Base-by-base conservation (phyloP, 768 basidiomycete species). In the Kwoniella europaea region DNA sequence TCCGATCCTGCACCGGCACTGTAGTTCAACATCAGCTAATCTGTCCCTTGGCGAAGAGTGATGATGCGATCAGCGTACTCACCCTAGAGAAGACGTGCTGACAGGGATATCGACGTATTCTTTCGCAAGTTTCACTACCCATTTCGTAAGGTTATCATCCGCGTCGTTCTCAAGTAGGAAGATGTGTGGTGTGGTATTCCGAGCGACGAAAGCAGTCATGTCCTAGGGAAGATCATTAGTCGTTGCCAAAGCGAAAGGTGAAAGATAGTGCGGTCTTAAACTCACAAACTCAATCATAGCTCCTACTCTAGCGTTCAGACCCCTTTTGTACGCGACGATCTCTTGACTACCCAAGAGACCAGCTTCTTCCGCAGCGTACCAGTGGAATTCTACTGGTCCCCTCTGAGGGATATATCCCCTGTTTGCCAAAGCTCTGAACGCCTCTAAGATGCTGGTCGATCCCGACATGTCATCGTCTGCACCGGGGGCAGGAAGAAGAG, bases 241-340 rank as follows among this genome's bases (percentile, higher is more conserved):
- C 35, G 27, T 41, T 5, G 20, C 20, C 18, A 35, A 20, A 18
- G 18, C 13, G 22, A 35, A 58, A 15, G 15, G 3, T 58, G 20
- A 12, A 4, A 59, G 29, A 9, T 24, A 4, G 15, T 60, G 24
- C 12, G 10, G 18, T 10, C 15, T 15, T 4, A 18, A 6, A 73
- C 76, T 68, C 64, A 77, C 79, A 71, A 91, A 90, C 86, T 92
- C 91, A 77, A 89, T 90, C 91, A 92, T 92, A 64, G 90, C 91
- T 73, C 90, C 83, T 71, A 93, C 90, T 74, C 90, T 89, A 57
- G 88, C 87, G 9, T 83, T 84, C 63, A 86, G 87, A 16, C 84
- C 77, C 78, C 88, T 88, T 78, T 95, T 95, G 73, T 88, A 88
- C 72, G 85, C 85, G 29, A 93, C 93, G 59, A 96, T 88, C 20